Conservation (phyloP, 2,329 filamentous ascomycete genomes). For the Ascochyta fabae region DNA sequence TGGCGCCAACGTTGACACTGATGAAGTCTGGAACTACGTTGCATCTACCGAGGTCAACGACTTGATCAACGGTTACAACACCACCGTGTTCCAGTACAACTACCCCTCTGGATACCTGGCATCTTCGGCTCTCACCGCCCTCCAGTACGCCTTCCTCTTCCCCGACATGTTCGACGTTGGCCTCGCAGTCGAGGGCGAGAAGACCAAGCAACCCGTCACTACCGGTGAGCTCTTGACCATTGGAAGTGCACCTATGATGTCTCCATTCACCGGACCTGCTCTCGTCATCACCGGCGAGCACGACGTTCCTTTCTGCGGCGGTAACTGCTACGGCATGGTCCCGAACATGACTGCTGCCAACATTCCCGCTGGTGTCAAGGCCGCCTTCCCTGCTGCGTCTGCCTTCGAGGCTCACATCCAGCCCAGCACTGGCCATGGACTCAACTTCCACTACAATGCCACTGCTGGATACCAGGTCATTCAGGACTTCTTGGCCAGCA, state of each 20-base stretch:
- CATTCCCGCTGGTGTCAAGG: slow-evolving; percentile 54
- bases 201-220: slow-evolving; percentile 63
- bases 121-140: slow-evolving; percentile 53
- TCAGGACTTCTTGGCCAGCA: slow-evolving; percentile 42
- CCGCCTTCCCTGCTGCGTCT: slow-evolving; percentile 54
- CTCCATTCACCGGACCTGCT: slow-evolving; percentile 60
- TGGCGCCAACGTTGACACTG: slow-evolving; percentile 18
- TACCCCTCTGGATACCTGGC: slow-evolving; percentile 62
- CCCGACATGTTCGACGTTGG: slow-evolving; percentile 63
- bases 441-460: slow-evolving; percentile 57
- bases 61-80: slow-evolving; percentile 41
- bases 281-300: slow-evolving; percentile 63
- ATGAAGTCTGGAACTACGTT: slow-evolving; percentile 39
- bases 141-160: slow-evolving; percentile 58
- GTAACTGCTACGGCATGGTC: slow-evolving; percentile 57
- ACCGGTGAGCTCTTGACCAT: slow-evolving; percentile 66
- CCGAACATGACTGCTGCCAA: slow-evolving; percentile 51
- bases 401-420: slow-evolving; percentile 63
- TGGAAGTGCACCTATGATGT: slow-evolving; percentile 46
- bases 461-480: slow-evolving; percentile 51
- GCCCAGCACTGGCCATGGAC: slow-evolving; percentile 53
- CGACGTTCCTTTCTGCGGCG: slow-evolving; percentile 66
- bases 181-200: slow-evolving; percentile 56
- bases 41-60: slow-evolving; percentile 39
- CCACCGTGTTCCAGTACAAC: slow-evolving; percentile 29